Conservation (phyloP, 176 grass and related monocot genomes). For the Sorghum bicolor region Sorghum_bicolor_NCBIv3 NC_012870.2:3654001-3654500, state of each 20-base stretch:
- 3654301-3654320: slow-evolving; percentile 88
- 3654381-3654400: not conserved
- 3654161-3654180: not conserved
- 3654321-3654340: not conserved
- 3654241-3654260: slow-evolving; percentile 34
- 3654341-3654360: not conserved
- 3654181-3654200: not conserved
- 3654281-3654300: slow-evolving; percentile 33
- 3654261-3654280: slow-evolving; percentile 23
- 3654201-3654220: not conserved
- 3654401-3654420: not conserved
- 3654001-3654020: not conserved
- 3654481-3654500: too few relatives aligned
- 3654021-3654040: not conserved
- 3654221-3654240: slow-evolving; percentile 3
- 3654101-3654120: not conserved
- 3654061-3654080: not conserved
- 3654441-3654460: not conserved
- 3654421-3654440: not conserved
- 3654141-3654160: not conserved
- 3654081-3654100: not conserved
- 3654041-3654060: not conserved
- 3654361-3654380: not conserved
- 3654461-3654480: too few relatives aligned
- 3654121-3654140: slow-evolving; percentile 13